These are phyloP conservation scores for Boletus bicolor DNA, from an alignment of 768 basidiomycete species.

Conservation along the genomic window DNA sequence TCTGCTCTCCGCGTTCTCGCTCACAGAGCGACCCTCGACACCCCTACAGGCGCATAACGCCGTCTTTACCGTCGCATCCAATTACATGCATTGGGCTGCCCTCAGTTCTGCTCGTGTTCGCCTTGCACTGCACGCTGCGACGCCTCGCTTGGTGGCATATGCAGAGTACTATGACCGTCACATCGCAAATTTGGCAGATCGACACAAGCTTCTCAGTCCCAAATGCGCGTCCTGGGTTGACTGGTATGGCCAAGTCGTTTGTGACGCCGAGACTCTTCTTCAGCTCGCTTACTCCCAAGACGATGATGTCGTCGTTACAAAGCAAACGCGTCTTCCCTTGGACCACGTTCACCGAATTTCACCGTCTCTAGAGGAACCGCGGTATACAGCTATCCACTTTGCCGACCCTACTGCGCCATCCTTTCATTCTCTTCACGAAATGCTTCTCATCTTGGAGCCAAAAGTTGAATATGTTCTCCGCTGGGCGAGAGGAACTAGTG, in stretches of 20 bases:
- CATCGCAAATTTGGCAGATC: slow-evolving; percentile 25
- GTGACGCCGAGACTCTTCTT: slow-evolving; percentile 58
- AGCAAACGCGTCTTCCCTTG: slow-evolving; percentile 55
- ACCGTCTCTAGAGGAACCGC: slow-evolving; percentile 43
- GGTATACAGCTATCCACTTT: slow-evolving; percentile 75
- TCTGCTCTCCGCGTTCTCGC: slow-evolving; percentile 58
- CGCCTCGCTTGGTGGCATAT: slow-evolving; percentile 81
- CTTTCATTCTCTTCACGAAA: slow-evolving; percentile 67
- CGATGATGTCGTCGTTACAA: slow-evolving; percentile 26
- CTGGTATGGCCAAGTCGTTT: slow-evolving; percentile 75
- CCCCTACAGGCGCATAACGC: slow-evolving; percentile 48
- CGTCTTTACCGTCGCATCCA: slow-evolving; percentile 37
- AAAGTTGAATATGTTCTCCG: slow-evolving; percentile 74
- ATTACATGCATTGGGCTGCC: slow-evolving; percentile 46
- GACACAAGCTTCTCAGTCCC: slow-evolving; percentile 24
- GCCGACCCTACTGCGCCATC: slow-evolving; percentile 60
- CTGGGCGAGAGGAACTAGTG: slow-evolving; percentile 22
- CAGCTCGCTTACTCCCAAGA: slow-evolving; percentile 51
- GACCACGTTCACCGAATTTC: slow-evolving; percentile 71
- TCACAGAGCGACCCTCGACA: slow-evolving; percentile 38
- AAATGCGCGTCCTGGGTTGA: slow-evolving; percentile 76
- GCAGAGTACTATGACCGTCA: slow-evolving; percentile 63
- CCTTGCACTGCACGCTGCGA: slow-evolving; percentile 73
- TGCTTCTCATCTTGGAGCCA: slow-evolving; percentile 50
- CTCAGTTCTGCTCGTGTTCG: slow-evolving; percentile 63